A percentile compares a stretch with the other conserved stretches of the same genome.
These are phyloP conservation scores for Psilocybe mexicana DNA, from an alignment of 1,284 basidiomycete genomes.

Conservation along the genomic window DNA sequence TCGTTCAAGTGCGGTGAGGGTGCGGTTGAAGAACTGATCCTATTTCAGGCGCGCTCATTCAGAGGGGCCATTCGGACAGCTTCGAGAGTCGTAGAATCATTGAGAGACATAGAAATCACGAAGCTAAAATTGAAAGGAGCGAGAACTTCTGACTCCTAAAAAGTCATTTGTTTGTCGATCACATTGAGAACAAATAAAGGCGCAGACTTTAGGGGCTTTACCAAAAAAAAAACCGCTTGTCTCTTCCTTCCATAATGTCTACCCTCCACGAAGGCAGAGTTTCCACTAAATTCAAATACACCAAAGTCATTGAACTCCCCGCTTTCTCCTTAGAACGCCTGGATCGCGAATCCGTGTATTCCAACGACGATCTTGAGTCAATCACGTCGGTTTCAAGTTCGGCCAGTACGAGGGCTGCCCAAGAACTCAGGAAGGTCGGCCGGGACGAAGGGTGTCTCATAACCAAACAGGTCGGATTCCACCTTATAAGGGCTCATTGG, in stretches of 20 bases:
- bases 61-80: no score
- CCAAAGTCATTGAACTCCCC: neutral
- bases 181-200: no score
- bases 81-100: no score
- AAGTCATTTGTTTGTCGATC: no score
- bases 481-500: constrained; percentile 19
- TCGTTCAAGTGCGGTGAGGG: no score
- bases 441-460: constrained; percentile 14
- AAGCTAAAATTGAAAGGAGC: no score
- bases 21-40: no score
- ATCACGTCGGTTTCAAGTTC: neutral
- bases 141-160: no score
- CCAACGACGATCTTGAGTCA: neutral
- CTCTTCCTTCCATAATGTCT: neutral
- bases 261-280: neutral
- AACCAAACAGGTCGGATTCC: constrained; percentile 12
- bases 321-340: neutral
- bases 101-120: no score
- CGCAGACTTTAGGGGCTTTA: no score
- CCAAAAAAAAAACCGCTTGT: no score
- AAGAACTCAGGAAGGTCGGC: constrained; percentile 6
- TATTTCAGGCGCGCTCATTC: no score
- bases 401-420: neutral
- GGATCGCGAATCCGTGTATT: neutral
- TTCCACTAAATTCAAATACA: constrained; percentile 7